Percentiles rank a stretch among this genome's conserved stretches.
phyloP scores from a whole-genome alignment of 768 basidiomycete species.

The Trametes cinnabarina region DNA sequence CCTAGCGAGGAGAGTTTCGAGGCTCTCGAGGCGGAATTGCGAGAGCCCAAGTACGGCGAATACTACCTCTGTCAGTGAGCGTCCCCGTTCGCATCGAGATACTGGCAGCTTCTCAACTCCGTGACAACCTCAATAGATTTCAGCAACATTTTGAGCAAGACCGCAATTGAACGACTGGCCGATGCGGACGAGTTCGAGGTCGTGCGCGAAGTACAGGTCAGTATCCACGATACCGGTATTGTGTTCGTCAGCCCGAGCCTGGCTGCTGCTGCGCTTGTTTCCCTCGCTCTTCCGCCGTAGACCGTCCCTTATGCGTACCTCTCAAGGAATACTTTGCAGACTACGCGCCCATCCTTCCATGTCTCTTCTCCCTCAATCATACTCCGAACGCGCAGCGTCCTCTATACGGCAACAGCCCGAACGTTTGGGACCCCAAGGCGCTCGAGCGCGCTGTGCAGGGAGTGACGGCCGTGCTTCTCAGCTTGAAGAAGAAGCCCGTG shows the following conservation, averaged over 20 bases:
- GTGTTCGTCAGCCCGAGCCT: too few species aligned
- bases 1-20: slow-evolving; percentile 79
- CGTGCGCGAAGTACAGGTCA: slow-evolving; percentile 93
- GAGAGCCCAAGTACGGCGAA: slow-evolving; percentile 92
- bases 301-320: slow-evolving; percentile 15
- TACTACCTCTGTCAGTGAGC: slow-evolving; percentile 99
- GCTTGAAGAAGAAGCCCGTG: slow-evolving; percentile 93
- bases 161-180: slow-evolving; percentile 87
- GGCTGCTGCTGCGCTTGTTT: not conserved
- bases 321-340: slow-evolving; percentile 96
- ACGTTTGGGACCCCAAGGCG: slow-evolving; percentile 70
- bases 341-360: slow-evolving; percentile 84
- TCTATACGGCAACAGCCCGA: slow-evolving; percentile 70
- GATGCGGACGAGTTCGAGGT: slow-evolving; percentile 96
- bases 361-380: slow-evolving; percentile 84
- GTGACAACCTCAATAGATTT: slow-evolving; percentile 59
- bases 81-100: slow-evolving; percentile 21
- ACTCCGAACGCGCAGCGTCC: slow-evolving; percentile 59
- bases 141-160: slow-evolving; percentile 89
- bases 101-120: not conserved
- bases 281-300: not conserved
- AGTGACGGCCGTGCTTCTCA: slow-evolving; percentile 81
- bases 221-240: slow-evolving; percentile 8
- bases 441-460: slow-evolving; percentile 79
- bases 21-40: slow-evolving; percentile 79